These are phyloP conservation scores for Poa pratensis DNA, from an alignment of 176 grass and related monocot species.

Conservation along the genomic window DNA sequence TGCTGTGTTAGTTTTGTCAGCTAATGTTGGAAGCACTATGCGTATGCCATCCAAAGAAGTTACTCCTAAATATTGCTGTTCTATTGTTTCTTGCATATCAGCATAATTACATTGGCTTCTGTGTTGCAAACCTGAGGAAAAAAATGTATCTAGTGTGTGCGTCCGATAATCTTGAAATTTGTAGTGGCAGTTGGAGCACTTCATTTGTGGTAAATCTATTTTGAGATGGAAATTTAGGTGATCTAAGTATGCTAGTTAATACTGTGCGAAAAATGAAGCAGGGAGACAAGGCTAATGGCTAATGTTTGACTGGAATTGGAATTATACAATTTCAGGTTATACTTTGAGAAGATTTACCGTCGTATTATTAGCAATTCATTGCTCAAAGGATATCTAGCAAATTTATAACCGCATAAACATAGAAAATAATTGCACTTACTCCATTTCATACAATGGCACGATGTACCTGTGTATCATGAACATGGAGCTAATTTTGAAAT, in stretches of 20 bases:
- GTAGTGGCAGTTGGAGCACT: not conserved
- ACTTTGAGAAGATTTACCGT: not conserved
- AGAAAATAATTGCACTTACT: not conserved
- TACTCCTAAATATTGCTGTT: not conserved
- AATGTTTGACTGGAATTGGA: not conserved
- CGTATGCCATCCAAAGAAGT: not conserved
- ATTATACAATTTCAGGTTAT: not conserved
- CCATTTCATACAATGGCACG: not conserved
- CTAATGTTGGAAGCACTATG: not conserved
- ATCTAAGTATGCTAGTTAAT: not conserved
- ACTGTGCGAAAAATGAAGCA: not conserved
- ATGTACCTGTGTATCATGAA: not conserved
- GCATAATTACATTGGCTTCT: not conserved
- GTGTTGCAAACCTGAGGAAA: not conserved
- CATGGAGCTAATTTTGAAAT: not conserved
- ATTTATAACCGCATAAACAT: slow-evolving; percentile 10
- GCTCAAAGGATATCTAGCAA: slow-evolving; percentile 13
- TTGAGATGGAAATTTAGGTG: not conserved
- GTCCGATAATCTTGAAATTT: not conserved
- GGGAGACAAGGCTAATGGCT: not conserved
- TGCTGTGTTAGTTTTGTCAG: not conserved
- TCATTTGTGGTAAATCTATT: not conserved
- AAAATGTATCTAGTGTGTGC: not conserved
- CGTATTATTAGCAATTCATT: not conserved
- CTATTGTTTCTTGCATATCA: not conserved